Percentiles rank a stretch among this genome's conserved stretches.
Evolutionary conservation across 306 rosid genomes (phyloP).

Genomic region (Rosa multiflora): DNA sequence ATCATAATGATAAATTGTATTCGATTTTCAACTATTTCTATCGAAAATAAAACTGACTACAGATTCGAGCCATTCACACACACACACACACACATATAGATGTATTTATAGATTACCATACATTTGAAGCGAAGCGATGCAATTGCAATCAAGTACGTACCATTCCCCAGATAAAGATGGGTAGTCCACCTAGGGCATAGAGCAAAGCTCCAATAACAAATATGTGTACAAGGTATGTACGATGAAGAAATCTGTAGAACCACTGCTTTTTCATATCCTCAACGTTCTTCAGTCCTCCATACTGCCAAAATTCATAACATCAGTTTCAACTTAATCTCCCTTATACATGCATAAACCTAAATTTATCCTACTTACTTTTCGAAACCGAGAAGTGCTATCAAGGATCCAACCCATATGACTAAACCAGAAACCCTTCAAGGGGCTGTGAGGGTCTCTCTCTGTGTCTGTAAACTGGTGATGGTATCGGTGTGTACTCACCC

Average conservation of each 20-base stretch:
- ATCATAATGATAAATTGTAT: neutral
- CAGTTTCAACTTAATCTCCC: neutral
- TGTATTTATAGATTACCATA: no score
- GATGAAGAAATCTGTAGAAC: conserved; percentile 56
- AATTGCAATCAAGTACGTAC: conserved; percentile 26
- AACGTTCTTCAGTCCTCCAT: conserved; percentile 5
- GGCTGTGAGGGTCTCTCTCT: neutral
- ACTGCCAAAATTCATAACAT: neutral
- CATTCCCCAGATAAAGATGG: conserved; percentile 75
- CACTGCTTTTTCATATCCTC: conserved; percentile 46
- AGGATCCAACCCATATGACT: conserved; percentile 7
- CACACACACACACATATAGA: no score
- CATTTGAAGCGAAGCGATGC: no score
- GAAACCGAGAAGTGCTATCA: neutral
- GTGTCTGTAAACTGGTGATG: conserved; percentile 7
- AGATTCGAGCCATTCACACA: no score
- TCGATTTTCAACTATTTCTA: no score
- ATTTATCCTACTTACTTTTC: neutral
- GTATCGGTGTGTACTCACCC: conserved; percentile 11
- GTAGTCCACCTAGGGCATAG: conserved; percentile 62
- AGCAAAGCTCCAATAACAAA: conserved; percentile 50
- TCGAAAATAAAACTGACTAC: neutral
- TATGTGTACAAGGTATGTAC: conserved; percentile 57
- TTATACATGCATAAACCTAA: neutral
- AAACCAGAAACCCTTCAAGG: conserved; percentile 5